Percentiles rank a stretch among this genome's conserved stretches.
Evolutionary conservation across 768 basidiomycete species (phyloP).

Genomic region (Glaciozyma martinii): DNA sequence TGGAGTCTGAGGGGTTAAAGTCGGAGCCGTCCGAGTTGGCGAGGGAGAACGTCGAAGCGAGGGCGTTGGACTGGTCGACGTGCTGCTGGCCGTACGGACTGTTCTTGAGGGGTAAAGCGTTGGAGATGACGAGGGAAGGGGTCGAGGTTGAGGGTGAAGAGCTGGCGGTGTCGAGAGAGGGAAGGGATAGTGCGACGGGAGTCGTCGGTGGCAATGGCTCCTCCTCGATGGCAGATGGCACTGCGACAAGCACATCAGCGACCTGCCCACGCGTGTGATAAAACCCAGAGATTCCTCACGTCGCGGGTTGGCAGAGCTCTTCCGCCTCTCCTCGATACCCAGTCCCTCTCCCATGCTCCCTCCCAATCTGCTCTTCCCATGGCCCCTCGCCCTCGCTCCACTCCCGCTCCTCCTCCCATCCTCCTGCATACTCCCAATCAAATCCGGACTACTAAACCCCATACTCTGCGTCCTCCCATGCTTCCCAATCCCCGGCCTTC

Average conservation of each 20-base stretch:
- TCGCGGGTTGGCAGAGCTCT: background rate
- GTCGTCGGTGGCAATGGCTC: background rate
- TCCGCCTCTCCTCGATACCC: background rate
- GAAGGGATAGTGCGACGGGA: background rate
- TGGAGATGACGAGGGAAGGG: conserved; percentile 4
- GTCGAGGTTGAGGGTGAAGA: conserved; percentile 12
- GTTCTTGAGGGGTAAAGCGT: conserved; percentile 10
- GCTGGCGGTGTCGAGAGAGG: conserved; percentile 12
- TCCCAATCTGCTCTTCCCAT: conserved; percentile 12
- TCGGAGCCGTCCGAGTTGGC: conserved; percentile 17
- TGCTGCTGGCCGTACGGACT: conserved; percentile 7
- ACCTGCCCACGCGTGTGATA: too few relatives aligned
- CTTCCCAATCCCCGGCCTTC: conserved; percentile 8
- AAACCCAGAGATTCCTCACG: background rate
- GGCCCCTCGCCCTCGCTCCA: background rate
- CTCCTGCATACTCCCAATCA: conserved; percentile 4
- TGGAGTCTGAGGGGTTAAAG: conserved; percentile 6
- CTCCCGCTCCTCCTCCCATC: background rate
- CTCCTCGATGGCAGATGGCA: background rate
- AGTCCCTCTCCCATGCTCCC: conserved; percentile 12
- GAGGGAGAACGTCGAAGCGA: background rate
- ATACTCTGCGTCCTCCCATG: conserved; percentile 22
- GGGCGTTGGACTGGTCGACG: background rate
- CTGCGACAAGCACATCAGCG: background rate
- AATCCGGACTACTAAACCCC: conserved; percentile 12